Conservation (phyloP, 2,329 filamentous ascomycete species). For the Colletotrichum tropicale region DNA sequence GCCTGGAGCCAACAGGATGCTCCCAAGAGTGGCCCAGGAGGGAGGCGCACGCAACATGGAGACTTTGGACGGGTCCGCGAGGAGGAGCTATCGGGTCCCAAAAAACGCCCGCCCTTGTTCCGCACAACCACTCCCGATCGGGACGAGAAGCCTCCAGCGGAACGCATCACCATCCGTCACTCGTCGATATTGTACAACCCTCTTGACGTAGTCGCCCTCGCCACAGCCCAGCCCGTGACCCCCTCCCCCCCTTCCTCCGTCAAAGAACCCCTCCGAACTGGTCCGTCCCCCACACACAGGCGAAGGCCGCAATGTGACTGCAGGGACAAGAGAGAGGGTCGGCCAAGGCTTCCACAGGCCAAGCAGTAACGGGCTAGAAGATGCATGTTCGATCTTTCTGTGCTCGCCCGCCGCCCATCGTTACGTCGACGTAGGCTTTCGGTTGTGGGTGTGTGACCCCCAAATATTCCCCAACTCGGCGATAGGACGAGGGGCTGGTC, state of each 20-base stretch:
- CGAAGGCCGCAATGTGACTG: background rate
- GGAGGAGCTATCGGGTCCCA: background rate
- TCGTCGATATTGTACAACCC: background rate
- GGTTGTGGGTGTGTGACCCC: background rate
- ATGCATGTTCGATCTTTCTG: background rate
- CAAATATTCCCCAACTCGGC: background rate
- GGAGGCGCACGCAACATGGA: background rate
- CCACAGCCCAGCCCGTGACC: slow-evolving; percentile 12
- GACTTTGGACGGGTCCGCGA: background rate
- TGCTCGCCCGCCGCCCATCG: background rate
- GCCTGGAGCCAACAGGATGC: background rate
- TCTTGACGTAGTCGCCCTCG: slow-evolving; percentile 16
- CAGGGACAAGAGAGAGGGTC: background rate
- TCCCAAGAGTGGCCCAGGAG: background rate
- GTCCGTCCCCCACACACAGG: background rate
- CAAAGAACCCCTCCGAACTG: background rate
- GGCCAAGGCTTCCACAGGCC: slow-evolving; percentile 6
- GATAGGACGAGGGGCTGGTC: background rate
- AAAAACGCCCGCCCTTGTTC: background rate
- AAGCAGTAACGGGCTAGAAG: background rate
- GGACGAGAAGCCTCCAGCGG: background rate
- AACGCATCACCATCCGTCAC: slow-evolving; percentile 8
- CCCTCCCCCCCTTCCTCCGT: background rate
- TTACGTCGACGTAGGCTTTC: background rate
- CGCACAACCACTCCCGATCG: slow-evolving; percentile 3